Conservation (phyloP, 768 basidiomycete genomes). For the Tylopilus sp. region DNA sequence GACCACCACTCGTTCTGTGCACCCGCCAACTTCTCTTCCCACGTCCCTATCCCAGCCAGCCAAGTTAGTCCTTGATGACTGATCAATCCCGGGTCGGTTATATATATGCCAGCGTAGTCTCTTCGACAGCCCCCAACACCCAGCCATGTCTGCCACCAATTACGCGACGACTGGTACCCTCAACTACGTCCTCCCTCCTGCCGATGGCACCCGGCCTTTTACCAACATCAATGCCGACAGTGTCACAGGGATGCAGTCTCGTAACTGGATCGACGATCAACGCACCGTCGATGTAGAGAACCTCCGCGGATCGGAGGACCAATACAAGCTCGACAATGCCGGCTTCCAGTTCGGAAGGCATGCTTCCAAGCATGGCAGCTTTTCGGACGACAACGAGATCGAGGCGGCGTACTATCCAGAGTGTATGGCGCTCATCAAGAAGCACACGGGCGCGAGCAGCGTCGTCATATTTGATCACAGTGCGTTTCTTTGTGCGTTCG, state of each 20-base stretch:
- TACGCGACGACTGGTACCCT: conserved; percentile 16
- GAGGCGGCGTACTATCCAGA: conserved; percentile 39
- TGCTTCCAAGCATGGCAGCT: conserved; percentile 26
- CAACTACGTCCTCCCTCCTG: conserved; percentile 17
- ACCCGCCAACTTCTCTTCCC: too few species aligned
- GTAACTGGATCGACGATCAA: conserved; percentile 22
- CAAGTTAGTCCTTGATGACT: too few species aligned
- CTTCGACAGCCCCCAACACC: too few species aligned
- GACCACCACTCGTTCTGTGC: too few species aligned
- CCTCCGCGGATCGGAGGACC: conserved; percentile 32
- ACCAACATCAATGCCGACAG: conserved; percentile 11
- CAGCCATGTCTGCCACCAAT: conserved; percentile 16
- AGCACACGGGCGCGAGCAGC: conserved; percentile 36
- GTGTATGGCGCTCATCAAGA: conserved; percentile 36
- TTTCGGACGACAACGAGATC: conserved; percentile 36
- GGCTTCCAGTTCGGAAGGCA: conserved; percentile 35
- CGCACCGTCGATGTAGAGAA: conserved; percentile 27
- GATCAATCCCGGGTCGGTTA: too few species aligned
- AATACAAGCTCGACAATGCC: conserved; percentile 31
- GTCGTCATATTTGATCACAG: conserved; percentile 43
- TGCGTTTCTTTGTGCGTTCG: conserved; percentile 5
- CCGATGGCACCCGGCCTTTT: conserved; percentile 18
- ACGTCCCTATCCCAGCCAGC: too few species aligned
- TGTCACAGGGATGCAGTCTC: conserved; percentile 6
- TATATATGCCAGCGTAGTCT: too few species aligned